These are phyloP conservation scores for Umbelopsis isabellina DNA, from an alignment of 192 early-diverging fungal genomes.

Conservation along the genomic window DNA sequence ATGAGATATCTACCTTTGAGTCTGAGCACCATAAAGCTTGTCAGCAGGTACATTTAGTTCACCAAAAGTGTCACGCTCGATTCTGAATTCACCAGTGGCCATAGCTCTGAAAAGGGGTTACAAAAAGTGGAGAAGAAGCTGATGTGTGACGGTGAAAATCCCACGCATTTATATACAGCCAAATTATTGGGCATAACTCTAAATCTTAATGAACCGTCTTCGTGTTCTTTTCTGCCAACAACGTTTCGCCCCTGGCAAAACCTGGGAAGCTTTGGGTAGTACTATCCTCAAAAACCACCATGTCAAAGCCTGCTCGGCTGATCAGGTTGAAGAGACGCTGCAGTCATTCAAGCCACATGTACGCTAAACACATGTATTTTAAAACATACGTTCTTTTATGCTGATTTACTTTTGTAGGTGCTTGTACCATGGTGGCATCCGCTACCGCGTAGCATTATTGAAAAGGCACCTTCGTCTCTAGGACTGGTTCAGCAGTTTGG, in stretches of 20 bases:
- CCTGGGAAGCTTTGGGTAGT: background rate
- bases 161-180: background rate
- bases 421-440: slow-evolving; percentile 28
- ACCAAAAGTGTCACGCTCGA: slow-evolving; percentile 89
- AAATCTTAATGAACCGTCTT: background rate
- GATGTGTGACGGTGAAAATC: background rate
- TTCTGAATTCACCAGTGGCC: slow-evolving; percentile 35
- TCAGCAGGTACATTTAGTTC: slow-evolving; percentile 91
- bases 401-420: background rate
- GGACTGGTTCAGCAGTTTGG: slow-evolving; percentile 21
- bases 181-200: background rate
- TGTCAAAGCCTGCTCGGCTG: background rate
- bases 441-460: background rate
- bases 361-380: background rate
- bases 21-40: slow-evolving; percentile 96
- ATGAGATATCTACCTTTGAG: slow-evolving; percentile 68
- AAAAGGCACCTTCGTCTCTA: slow-evolving; percentile 8
- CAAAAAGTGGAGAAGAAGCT: background rate
- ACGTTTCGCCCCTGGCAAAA: background rate
- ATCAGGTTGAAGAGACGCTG: background rate
- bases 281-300: background rate
- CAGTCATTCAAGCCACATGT: slow-evolving; percentile 6
- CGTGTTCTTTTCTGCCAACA: slow-evolving; percentile 8
- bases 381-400: background rate
- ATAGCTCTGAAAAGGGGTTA: slow-evolving; percentile 1